Base-by-base conservation (phyloP, 164 flowering plant genomes). In the Umbellularia californica region DNA sequence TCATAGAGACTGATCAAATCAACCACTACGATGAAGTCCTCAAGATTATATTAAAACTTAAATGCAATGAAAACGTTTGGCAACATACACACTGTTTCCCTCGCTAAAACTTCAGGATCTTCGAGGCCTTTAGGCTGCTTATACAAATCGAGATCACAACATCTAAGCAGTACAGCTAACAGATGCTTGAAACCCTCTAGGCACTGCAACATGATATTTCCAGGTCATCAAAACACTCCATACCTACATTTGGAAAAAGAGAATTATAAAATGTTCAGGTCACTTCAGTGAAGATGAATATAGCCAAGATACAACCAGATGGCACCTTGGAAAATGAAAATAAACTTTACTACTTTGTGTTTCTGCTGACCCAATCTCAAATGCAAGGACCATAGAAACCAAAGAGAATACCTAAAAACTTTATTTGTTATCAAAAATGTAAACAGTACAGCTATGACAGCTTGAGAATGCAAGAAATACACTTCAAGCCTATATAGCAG, bases 71-170 rank as follows among this genome's bases (percentile, higher is more conserved):
- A 41, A 41, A 41, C 11, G 12, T 62, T 70, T 12, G 55, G 27
- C 35, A 64, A 84, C 92, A 68, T 88, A 87, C 92, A 89, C 28
- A 88, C 92, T 47, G 94, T 89, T 82, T 87, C 90, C 64, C 91
- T 84, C 28, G 94, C 94, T 75, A 88, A 86, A 72, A 77, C 70
- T 83, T 88, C 91, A 67, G 92, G 92, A 81, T 89, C 81, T 78
- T 85, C 86, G 60, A 89, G 86, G 60, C 91, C 90, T 30, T 77
- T 78, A 2, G 87, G 77, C 79, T 82, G 88, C 77, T 81, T 87
- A 70, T 79, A 80, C 20, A 81, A 74, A 27, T 88, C 88, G 20
- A 84, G 68, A 62, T 84, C 88, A 79, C 88, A 90, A 79, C 91
- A 90, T 69, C 81, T 79, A 64, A 82, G 73, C 47, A 86, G 58